Base-by-base conservation (phyloP, 1,139 yeast genomes). In the Hyphopichia pseudoburtonii region DNA sequence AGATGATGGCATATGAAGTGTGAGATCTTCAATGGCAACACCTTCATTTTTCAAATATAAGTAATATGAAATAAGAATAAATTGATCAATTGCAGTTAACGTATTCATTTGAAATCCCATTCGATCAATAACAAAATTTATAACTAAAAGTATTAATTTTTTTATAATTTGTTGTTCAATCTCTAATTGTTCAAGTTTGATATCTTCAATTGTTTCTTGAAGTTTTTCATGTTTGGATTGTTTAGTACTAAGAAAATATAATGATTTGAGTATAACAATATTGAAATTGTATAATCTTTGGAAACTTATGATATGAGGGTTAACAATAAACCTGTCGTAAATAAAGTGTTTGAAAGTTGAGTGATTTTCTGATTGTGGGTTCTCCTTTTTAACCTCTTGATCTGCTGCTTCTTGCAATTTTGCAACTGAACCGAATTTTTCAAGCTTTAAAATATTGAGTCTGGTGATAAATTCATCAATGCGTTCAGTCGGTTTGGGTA, bases 271-370 rank as follows among this genome's bases (percentile, higher is more conserved):
- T 3, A 62, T 32, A 1, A 61, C 46, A 12, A 44, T 37, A 38
- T 66, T 57, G 28, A 65, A 52, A 32, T 56, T 60, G 34, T 47
- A 57, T n/a, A 52, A 41, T n/a, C 44, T 41, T 40, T 70, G 76
- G 18, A 59, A 43, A 6, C 40, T 38, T 12, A 42, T 50, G 4
- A 67, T 50, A 0, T 28, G 35, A 3, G 35, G 15, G 28, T 58
- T 57, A 4, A 47, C 41, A 9, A 57, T 57, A 41, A 66, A 64
- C 19, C 58, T 51, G 3, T 32, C 33, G 3, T 44, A 31, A 26
- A 66, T 40, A 16, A 44, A 39, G 16, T 39, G 29, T 21, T 21
- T 21, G 23, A 21, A 21, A 28, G 18, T 18, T 17, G 10, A n/a
- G 6, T 16, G 16, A 17, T 18, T 17, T 28, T 17, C n/a, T n/a